phyloP scores from a whole-genome alignment of 306 rosid genomes.

The Delonix regia region DNA sequence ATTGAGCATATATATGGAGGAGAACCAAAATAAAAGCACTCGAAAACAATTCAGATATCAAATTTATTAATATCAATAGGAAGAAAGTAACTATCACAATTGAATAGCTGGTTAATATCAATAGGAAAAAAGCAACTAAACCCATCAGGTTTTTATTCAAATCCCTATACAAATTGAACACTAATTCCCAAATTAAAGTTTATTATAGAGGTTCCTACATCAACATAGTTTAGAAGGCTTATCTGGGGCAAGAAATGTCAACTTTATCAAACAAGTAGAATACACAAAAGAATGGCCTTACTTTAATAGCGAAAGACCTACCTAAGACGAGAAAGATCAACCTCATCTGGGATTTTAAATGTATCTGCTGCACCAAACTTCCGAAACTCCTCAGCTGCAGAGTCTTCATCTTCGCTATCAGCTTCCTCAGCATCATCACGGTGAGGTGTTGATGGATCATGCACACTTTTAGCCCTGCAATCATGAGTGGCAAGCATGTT shows the following conservation, averaged over 20 bases:
- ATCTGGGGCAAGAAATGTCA: background rate
- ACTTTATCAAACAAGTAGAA: background rate
- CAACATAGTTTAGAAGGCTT: conserved; percentile 5
- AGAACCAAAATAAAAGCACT: background rate
- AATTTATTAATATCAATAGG: background rate
- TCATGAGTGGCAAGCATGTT: conserved; percentile 75
- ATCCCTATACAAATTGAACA: background rate
- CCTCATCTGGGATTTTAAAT: conserved; percentile 72
- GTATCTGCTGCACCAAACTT: conserved; percentile 97
- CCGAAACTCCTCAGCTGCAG: conserved; percentile 63
- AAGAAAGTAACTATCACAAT: background rate
- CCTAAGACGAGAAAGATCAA: conserved; percentile 76
- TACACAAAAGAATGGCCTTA: background rate
- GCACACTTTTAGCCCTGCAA: conserved; percentile 63
- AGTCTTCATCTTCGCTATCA: conserved; percentile 56
- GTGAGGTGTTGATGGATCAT: conserved; percentile 49
- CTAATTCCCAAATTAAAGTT: background rate
- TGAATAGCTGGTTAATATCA: background rate
- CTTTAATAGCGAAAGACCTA: conserved; percentile 29
- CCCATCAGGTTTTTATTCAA: background rate
- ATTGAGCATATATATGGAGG: too few species aligned
- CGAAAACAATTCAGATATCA: background rate
- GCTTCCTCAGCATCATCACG: conserved; percentile 49
- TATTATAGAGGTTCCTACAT: background rate
- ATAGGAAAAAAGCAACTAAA: background rate